Base-by-base conservation (phyloP, 768 basidiomycete species). In the Daedalea quercina region DNA sequence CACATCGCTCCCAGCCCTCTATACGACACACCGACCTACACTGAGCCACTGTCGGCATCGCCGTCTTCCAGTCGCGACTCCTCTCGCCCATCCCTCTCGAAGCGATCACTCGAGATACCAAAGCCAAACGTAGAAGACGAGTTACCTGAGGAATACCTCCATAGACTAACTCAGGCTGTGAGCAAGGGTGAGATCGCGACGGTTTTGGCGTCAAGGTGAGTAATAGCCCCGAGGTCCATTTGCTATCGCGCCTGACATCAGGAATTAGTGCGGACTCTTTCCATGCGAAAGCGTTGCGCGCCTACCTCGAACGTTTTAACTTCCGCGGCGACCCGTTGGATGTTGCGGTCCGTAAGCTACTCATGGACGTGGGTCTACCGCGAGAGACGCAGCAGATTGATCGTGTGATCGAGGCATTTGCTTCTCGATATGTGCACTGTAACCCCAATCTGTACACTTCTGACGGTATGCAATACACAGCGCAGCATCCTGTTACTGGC, bases 321-420 rank as follows among this genome's bases (percentile, higher is more conserved):
- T 96, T 98, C 63, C 67, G 68, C 17, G 74, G 78, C 44, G 84
- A 92, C 60, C 87, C 96, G 9, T 76, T 99, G 31, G 96, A 99
- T 64, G 82, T 98, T 26, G 90, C 96, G 19, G 71, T 99, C 40
- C 85, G 96, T 37, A 84, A 83, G 62, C 65, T 99, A 45, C 76
- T 99, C 33, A 92, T 96, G 88, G 84, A 94, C 60, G 82, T 96
- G 22, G 82, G 89, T 35, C 77, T 99, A 24, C 96, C 96, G 2
- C 78, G 85, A 51, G 96, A 99, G 73, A 97, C 96, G 1, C 96
- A 99, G 66, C 95, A 98, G 68, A 99, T 99, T 54, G 96, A 99
- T 69, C 79, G 96, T 53, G 91, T 97, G 45, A 91, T 99, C 62
- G 94, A 98, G 69, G 90, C 91, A 0, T 99, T 99, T 69, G 90